These are phyloP conservation scores for Pinus tabuliformis DNA, from an alignment of 75 land plant species.

Conservation along the genomic window DNA sequence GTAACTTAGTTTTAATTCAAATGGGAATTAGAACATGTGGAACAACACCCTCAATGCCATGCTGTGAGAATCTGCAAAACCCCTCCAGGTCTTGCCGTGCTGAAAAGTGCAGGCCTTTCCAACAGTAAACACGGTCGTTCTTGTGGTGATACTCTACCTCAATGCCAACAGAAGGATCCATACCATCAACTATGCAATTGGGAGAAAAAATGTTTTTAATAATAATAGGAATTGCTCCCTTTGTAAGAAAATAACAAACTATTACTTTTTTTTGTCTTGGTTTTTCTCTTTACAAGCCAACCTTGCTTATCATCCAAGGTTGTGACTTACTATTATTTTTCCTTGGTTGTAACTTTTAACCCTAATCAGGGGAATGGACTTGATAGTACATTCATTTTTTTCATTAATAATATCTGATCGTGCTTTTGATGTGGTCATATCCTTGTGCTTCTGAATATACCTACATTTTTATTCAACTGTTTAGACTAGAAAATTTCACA, in stretches of 20 bases:
- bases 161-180: too few relatives aligned
- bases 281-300: constrained; percentile 1
- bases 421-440: background rate
- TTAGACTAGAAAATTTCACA: constrained; percentile 1
- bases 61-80: too few relatives aligned
- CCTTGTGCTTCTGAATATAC: constrained; percentile 6
- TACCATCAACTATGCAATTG: background rate
- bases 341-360: constrained; percentile 2
- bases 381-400: constrained; percentile 10
- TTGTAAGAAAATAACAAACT: constrained; percentile 10
- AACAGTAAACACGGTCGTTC: too few relatives aligned
- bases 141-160: too few relatives aligned
- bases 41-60: too few relatives aligned
- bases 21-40: too few relatives aligned
- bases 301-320: background rate
- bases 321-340: background rate
- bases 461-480: constrained; percentile 1
- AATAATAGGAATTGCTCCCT: constrained; percentile 6
- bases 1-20: too few relatives aligned
- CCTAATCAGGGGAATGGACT: background rate
- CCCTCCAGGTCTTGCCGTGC: too few relatives aligned
- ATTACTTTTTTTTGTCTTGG: background rate
- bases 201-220: constrained; percentile 13
- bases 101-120: too few relatives aligned
- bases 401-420: constrained; percentile 9